Evolutionary conservation across 192 early-diverging fungal species (phyloP).

Genomic region (Thamnidium elegans): DNA sequence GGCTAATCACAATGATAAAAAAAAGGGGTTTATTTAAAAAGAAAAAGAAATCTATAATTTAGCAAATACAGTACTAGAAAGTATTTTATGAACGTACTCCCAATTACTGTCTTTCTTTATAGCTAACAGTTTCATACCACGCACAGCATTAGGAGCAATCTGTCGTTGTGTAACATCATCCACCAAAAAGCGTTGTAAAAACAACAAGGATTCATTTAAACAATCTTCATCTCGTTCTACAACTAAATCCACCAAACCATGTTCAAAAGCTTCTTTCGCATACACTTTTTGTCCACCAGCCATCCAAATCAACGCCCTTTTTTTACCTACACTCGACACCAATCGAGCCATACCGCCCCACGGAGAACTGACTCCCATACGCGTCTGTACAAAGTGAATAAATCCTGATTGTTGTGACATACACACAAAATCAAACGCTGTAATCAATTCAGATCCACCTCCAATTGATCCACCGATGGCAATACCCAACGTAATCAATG

Average conservation of each 20-base stretch:
- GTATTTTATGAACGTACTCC: slow-evolving; percentile 22
- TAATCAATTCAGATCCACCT: slow-evolving; percentile 63
- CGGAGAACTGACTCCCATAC: slow-evolving; percentile 60
- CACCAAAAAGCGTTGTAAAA: slow-evolving; percentile 40
- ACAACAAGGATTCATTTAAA: slow-evolving; percentile 27
- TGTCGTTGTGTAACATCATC: slow-evolving; percentile 22
- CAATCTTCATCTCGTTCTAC: slow-evolving; percentile 14
- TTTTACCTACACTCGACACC: slow-evolving; percentile 41
- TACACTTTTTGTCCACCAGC: slow-evolving; percentile 39
- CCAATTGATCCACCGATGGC: slow-evolving; percentile 63
- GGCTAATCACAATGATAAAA: too few species aligned
- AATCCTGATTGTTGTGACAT: slow-evolving; percentile 25
- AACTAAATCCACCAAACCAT: slow-evolving; percentile 42
- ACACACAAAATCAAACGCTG: slow-evolving; percentile 59
- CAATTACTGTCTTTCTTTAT: slow-evolving; percentile 30
- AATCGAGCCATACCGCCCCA: slow-evolving; percentile 61
- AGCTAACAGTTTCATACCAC: slow-evolving; percentile 49
- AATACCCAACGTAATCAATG: slow-evolving; percentile 57
- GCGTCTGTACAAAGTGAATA: slow-evolving; percentile 51
- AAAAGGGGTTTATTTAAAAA: too few species aligned
- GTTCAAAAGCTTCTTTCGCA: slow-evolving; percentile 32
- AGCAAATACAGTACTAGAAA: slow-evolving; percentile 3
- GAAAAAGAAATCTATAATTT: slow-evolving; percentile 16
- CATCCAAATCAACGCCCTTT: slow-evolving; percentile 48
- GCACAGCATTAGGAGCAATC: slow-evolving; percentile 45